Base-by-base conservation (phyloP, 306 rosid genomes). In the Vigna trinervia region DNA sequence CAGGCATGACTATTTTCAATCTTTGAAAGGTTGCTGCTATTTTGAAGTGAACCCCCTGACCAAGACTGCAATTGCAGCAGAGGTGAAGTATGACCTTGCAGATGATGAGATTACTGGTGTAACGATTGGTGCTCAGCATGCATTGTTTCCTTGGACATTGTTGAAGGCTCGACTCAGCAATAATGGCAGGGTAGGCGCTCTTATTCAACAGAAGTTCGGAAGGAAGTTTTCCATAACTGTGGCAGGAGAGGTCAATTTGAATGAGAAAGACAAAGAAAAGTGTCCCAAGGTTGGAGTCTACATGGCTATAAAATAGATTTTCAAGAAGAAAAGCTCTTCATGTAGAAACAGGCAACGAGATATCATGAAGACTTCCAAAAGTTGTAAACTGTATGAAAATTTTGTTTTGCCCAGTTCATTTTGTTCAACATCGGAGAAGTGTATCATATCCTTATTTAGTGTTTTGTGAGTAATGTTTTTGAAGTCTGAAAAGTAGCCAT, bases 31-130 rank as follows among this genome's bases (percentile, higher is more conserved):
- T 46, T 73, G 56, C 2, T 73, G 64, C 43, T 73, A 39, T 15
- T 28, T 73, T 38, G 77, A 73, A 56, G 77, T 73, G 51, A 73
- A 57, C 17, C 67, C 77, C 11, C 41, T 73, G 10, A 73, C 56
- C 13, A 73, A 22, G 67, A 73, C 67, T 39, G 77, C 77, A 17
- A 22, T 73, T 13, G 77, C 77, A 57, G 77, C 67, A 36, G 77
- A 73, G 54, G 77, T 73, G 67, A 57, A 22, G 8, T 60, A 73
- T 36, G 14, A 30, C 68, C 54, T 73, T 73, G 20, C 11, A 43
- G 19, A 26, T n/a, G 19, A 41, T 14, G 67, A 38, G 77, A 39
- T 52, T 65, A 39, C 28, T 2, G 26, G 77, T 22, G 26, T 73
- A 17, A 73, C 39, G 1, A 12, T 73, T 8, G 67, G 77, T 22